Base-by-base conservation (phyloP, 2,329 filamentous ascomycete species). In the Pseudocercospora cruenta region DNA sequence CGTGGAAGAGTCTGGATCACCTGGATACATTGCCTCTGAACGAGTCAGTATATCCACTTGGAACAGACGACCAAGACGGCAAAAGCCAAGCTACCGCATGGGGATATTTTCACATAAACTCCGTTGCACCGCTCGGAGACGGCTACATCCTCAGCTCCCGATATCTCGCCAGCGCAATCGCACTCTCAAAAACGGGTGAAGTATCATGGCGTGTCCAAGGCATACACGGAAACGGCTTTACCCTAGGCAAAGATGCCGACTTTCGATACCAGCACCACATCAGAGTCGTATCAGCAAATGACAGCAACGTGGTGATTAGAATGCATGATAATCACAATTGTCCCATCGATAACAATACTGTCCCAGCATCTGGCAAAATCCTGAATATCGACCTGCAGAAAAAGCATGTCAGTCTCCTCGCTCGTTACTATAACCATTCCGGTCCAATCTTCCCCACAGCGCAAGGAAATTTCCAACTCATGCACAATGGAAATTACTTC, bases 1-100 rank as follows among this genome's bases (percentile, higher is more conserved):
- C 75, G 24, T 80, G 78, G 78, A 77, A 76, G 12, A 73, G 74
- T 58, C 75, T 78, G 0, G 73, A 79, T 9, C 77, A 80, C 57
- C 75, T 78, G 0, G 73, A 79, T 3, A 72, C 78, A 24, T 39
- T 72, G 10, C 70, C 70, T 6, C 39, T 71, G 33, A 65, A 6
- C n/a, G 68, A 64, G 80, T 69, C 82, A 1, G 77, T 80, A 4
- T 70, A 69, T 21, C 66, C 70, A 14, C 51, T 70, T 0, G 70
- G 70, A 24, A 67, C 64, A 43, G 69, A 71, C 16, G 70, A 67
- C 14, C 66, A 60, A 22, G 66, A 71, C 45, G 70, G 70, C 9
- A 58, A 45, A 4, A 66, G 58, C 53, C 65, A 66, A 43, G 58
- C 24, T 3, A 63, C 26, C 4, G 66, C 71, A 1, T 72, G 68